Conservation (phyloP, 441 rosid genomes). For the Syzygium malaccense region DNA sequence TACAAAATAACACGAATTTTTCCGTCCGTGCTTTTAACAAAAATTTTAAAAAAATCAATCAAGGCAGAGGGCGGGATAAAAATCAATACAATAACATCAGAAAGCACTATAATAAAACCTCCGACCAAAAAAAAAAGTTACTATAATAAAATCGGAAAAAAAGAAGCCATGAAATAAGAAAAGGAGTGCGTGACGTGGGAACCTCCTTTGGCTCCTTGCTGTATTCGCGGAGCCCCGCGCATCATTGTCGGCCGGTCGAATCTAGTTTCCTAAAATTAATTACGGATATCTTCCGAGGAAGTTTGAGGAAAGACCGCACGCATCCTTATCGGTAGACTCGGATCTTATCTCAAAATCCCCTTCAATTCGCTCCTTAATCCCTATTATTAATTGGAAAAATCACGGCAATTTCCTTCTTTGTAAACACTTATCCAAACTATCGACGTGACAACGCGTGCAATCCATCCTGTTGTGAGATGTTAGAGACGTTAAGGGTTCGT, state of each 20-base stretch:
- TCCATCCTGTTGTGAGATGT: background rate
- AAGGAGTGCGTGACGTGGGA: background rate
- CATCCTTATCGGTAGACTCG: background rate
- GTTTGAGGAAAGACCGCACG: background rate
- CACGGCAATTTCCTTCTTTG: background rate
- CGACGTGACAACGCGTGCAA: background rate
- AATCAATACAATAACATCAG: background rate
- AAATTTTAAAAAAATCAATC: background rate
- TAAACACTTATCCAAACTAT: background rate
- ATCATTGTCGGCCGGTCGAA: background rate
- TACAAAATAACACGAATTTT: background rate
- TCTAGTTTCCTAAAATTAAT: no score
- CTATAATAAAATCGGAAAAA: background rate
- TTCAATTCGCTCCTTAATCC: background rate
- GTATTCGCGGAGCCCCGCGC: background rate
- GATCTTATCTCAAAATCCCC: background rate
- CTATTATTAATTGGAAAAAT: background rate
- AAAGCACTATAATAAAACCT: background rate
- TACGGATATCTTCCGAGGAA: no score
- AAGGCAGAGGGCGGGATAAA: fast-evolving
- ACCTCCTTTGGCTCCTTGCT: background rate
- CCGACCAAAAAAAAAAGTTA: background rate
- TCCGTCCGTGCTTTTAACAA: background rate
- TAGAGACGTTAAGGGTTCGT: background rate
- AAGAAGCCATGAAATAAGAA: background rate